Evolutionary conservation across 106 monocot species (phyloP).

Genomic region (Allium fistulosum): DNA sequence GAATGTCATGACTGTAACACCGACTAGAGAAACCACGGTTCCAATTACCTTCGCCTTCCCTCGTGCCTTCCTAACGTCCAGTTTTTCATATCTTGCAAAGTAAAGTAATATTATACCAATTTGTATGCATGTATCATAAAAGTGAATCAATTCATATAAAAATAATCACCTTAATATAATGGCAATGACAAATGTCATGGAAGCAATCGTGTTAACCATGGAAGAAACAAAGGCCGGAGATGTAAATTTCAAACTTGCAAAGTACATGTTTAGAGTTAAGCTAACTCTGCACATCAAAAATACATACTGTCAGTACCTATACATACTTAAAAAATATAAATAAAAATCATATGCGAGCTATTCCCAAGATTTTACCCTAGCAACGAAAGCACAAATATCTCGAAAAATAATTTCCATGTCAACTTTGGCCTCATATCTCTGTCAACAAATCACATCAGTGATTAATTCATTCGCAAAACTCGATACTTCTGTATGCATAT

Average conservation of each 20-base stretch:
- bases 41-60: constrained; percentile 72
- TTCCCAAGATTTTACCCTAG: constrained; percentile 41
- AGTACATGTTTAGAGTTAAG: constrained; percentile 87
- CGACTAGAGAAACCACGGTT: constrained; percentile 63
- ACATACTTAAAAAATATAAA: background rate
- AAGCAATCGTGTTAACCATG: constrained; percentile 74
- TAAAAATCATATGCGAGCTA: background rate
- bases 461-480: background rate
- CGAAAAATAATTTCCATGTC: constrained; percentile 75
- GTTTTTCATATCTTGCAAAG: constrained; percentile 45
- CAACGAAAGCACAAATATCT: constrained; percentile 73
- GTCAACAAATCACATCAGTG: constrained; percentile 3
- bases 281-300: constrained; percentile 43
- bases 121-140: no score
- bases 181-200: constrained; percentile 81
- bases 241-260: constrained; percentile 77
- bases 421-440: constrained; percentile 78
- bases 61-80: constrained; percentile 43
- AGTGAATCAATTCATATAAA: no score
- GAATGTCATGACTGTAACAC: constrained; percentile 81
- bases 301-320: constrained; percentile 3
- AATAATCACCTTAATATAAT: constrained; percentile 49
- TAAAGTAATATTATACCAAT: no score
- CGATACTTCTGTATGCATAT: background rate
- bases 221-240: constrained; percentile 73